Base-by-base conservation (phyloP, 495 filamentous ascomycete species). In the Penicillium cinerascens region DNA sequence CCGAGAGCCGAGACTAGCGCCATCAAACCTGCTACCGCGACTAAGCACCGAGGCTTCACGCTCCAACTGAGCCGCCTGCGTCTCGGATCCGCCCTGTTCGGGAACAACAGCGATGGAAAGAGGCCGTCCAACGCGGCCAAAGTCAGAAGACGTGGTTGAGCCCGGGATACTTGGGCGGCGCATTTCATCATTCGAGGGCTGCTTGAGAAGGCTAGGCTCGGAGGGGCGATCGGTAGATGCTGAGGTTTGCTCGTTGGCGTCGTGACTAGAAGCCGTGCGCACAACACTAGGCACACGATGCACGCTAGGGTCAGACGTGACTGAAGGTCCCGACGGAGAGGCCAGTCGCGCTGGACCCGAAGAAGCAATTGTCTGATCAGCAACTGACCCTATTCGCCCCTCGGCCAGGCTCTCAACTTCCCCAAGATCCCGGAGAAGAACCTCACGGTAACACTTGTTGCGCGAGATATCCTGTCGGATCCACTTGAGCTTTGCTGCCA, bases 401-500 rank as follows among this genome's bases (percentile, higher is more conserved):
- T 59, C 49, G 26, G 54, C 45, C 17, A 60, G 49, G 13, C 55
- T 59, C 6, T 62, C 59, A 18, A 95, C 90, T 49, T 96, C 89
- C 51, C 90, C 87, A 36, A 97, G 73, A 63, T 97, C 93, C 69
- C 90, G 72, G 1, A 81, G 75, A 11, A 97, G 78, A 48, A 99
- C 88, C 62, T 96, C 91, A 45, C 86, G 86, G 67, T 97, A 91
- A 54, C 92, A 97, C 64, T 82, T 91, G 52, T 92, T 79, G 22
- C 86, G 89, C 91, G 90, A 97, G 11, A 96, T 92, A 54, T 96
- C 91, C 66, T 92, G 90, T 52, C 93, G 78, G 17, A 86, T 82
- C 92, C 92, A 97, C 64, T 95, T 92, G 35, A 97, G 73, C 59
- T 93, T 92, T 6, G 91, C 91, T 21, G 92, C 83, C 72, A 96